These are phyloP conservation scores for Cytidiella melzeri DNA, from an alignment of 768 basidiomycete genomes.

Conservation along the genomic window DNA sequence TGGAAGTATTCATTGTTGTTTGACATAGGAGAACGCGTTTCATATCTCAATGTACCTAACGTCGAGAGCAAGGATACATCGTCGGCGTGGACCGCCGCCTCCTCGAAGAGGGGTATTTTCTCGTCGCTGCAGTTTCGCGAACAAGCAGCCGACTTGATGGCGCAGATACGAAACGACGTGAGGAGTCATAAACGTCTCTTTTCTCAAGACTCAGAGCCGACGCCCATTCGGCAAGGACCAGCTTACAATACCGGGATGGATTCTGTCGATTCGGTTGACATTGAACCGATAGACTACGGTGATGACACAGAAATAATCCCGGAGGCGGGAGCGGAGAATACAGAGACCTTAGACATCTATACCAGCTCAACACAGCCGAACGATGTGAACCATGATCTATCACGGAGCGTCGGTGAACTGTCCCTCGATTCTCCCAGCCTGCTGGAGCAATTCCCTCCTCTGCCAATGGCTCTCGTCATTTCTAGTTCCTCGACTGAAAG, in stretches of 20 bases:
- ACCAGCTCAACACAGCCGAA: neutral
- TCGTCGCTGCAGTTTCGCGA: constrained; percentile 67
- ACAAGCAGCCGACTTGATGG: constrained; percentile 78
- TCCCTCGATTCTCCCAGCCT: constrained; percentile 32
- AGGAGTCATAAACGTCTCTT: constrained; percentile 67
- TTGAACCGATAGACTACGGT: neutral
- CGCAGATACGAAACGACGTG: constrained; percentile 78
- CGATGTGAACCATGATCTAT: neutral
- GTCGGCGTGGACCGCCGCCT: constrained; percentile 18
- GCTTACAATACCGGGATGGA: neutral
- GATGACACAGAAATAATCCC: constrained; percentile 7
- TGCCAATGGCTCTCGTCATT: constrained; percentile 18
- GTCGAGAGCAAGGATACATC: neutral
- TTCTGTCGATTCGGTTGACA: neutral
- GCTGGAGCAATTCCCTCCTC: constrained; percentile 25
- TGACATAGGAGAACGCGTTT: neutral
- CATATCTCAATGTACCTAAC: neutral
- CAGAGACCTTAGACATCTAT: neutral
- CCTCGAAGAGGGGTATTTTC: constrained; percentile 33
- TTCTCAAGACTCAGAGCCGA: constrained; percentile 57
- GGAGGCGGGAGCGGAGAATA: neutral
- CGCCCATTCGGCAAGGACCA: neutral
- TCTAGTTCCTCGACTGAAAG: constrained; percentile 16
- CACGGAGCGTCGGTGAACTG: constrained; percentile 33
- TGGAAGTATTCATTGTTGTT: neutral